These are phyloP conservation scores for Quercus phellos DNA, from an alignment of 331 rosid species.

Conservation along the genomic window DNA sequence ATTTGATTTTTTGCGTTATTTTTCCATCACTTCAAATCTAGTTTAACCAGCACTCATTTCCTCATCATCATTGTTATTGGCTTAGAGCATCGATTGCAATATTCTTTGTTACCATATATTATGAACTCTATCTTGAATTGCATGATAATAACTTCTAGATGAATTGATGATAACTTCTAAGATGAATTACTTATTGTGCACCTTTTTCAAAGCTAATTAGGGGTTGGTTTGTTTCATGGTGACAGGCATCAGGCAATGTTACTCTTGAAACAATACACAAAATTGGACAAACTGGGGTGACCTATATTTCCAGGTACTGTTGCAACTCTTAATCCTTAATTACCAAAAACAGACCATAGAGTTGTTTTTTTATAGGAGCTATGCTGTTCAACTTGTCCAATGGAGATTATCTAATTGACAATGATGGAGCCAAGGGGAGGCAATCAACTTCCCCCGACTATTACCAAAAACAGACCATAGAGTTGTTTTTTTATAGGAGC, in stretches of 20 bases:
- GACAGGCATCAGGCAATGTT: conserved; percentile 89
- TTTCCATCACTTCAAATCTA: background rate
- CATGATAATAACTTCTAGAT: background rate
- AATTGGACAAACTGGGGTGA: conserved; percentile 87
- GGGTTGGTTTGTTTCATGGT: conserved; percentile 14
- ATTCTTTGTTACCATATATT: background rate
- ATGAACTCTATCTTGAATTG: background rate
- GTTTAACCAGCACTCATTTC: background rate
- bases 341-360: background rate
- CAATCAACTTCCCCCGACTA: background rate
- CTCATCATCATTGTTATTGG: background rate
- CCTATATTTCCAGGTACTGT: conserved; percentile 82
- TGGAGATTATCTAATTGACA: background rate
- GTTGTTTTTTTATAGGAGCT: background rate
- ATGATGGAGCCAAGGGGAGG: too few species aligned
- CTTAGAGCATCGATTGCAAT: background rate
- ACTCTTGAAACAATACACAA: conserved; percentile 61
- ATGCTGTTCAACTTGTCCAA: background rate
- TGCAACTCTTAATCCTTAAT: conserved; percentile 12
- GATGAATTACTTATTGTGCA: background rate
- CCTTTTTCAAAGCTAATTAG: conserved; percentile 10
- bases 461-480: background rate
- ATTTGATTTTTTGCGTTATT: background rate
- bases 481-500: background rate
- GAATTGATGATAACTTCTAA: background rate